Percentiles rank a stretch among this genome's conserved stretches.
Conservation (phyloP, 2,329 filamentous ascomycete genomes). For the Capronia americana region DNA sequence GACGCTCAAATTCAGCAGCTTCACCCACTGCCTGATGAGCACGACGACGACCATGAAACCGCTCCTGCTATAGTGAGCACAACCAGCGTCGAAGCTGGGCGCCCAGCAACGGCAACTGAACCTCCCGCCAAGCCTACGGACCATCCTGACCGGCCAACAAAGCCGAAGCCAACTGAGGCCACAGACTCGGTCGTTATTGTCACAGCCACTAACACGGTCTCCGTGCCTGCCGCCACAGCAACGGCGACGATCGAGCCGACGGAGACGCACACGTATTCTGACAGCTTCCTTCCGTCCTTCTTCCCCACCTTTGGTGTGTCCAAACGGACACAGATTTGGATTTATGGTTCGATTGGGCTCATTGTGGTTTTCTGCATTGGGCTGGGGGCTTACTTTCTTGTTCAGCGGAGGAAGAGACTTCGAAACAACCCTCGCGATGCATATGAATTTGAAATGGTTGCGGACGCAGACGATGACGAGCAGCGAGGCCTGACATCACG, state of each 20-base stretch:
- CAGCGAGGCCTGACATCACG: conserved; percentile 47
- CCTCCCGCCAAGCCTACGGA: conserved; percentile 64
- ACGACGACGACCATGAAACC: conserved; percentile 79
- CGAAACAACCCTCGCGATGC: conserved; percentile 77
- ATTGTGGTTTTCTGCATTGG: conserved; percentile 84
- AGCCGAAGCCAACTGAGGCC: conserved; percentile 59
- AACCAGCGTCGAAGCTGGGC: conserved; percentile 58
- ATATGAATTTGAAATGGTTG: conserved; percentile 93
- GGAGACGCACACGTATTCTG: conserved; percentile 48
- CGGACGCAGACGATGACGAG: conserved; percentile 75
- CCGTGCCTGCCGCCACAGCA: conserved; percentile 44
- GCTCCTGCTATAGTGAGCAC: conserved; percentile 64
- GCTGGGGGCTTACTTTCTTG: conserved; percentile 79
- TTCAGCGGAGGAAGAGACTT: conserved; percentile 77
- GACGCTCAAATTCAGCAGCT: conserved; percentile 74
- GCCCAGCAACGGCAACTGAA: conserved; percentile 46
- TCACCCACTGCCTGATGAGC: conserved; percentile 79
- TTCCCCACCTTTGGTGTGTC: conserved; percentile 90
- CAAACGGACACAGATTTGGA: conserved; percentile 88
- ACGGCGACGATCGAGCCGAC: conserved; percentile 40
- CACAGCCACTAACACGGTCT: conserved; percentile 40
- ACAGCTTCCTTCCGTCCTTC: conserved; percentile 76
- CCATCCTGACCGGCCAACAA: conserved; percentile 69
- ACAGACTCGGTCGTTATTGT: conserved; percentile 40
- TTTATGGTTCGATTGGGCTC: conserved; percentile 83